Evolutionary conservation across 371 early-diverging fungal species (phyloP).

Genomic region (Apophysomyces elegans): DNA sequence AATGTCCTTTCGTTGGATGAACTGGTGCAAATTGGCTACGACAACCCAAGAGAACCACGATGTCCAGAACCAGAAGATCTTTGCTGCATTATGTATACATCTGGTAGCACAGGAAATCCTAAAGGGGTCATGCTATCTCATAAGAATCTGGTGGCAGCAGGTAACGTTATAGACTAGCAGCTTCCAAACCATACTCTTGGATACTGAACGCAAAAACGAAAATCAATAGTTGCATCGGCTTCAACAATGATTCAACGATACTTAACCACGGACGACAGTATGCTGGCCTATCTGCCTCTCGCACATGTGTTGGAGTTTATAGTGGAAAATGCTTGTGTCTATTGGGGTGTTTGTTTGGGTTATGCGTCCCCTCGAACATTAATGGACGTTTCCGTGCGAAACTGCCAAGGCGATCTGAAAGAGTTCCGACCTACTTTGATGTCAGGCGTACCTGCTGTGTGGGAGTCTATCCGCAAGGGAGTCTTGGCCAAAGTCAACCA

Average conservation of each 20-base stretch:
- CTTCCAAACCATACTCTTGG: not conserved
- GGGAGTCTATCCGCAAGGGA: slow-evolving; percentile 77
- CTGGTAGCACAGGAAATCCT: slow-evolving; percentile 91
- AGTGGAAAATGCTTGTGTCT: slow-evolving; percentile 72
- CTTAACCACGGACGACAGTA: slow-evolving; percentile 46
- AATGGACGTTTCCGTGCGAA: slow-evolving; percentile 69
- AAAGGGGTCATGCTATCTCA: slow-evolving; percentile 92
- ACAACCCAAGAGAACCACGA: slow-evolving; percentile 61
- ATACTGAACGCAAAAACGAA: not conserved
- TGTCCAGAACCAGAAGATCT: slow-evolving; percentile 76
- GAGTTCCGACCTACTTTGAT: slow-evolving; percentile 81
- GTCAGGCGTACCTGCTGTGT: slow-evolving; percentile 79
- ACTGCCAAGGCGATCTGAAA: slow-evolving; percentile 74
- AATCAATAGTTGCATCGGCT: slow-evolving; percentile 54
- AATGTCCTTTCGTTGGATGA: slow-evolving; percentile 54
- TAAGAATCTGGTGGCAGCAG: slow-evolving; percentile 77
- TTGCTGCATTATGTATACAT: slow-evolving; percentile 96
- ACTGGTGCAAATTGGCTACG: slow-evolving; percentile 65
- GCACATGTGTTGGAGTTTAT: slow-evolving; percentile 90
- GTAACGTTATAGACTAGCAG: slow-evolving; percentile 31
- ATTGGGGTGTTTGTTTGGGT: slow-evolving; percentile 72
- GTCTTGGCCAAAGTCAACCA: slow-evolving; percentile 58
- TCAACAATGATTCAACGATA: slow-evolving; percentile 41
- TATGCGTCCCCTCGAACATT: slow-evolving; percentile 74
- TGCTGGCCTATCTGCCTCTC: slow-evolving; percentile 90